Conservation (phyloP, 805 yeast species). For the Nakazawaea wickerhamii region DNA sequence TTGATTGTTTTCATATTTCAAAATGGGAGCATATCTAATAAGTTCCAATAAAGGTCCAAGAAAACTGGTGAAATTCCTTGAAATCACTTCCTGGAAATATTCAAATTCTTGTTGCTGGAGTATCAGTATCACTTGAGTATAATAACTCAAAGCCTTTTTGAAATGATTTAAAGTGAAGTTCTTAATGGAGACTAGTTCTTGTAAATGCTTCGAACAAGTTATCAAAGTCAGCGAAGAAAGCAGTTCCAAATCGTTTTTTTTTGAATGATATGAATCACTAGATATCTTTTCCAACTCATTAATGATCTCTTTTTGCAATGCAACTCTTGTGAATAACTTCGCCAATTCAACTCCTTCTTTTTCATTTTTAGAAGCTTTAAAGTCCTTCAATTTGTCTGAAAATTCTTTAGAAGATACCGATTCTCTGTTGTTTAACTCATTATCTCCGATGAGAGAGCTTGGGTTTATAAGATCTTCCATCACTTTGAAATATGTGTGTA, state of each 20-base stretch:
- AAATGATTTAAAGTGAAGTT: conserved; percentile 2
- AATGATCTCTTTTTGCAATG: not conserved
- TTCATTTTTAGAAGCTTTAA: not conserved
- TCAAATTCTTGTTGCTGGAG: conserved; percentile 16
- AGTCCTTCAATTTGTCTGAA: not conserved
- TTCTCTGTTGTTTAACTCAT: not conserved
- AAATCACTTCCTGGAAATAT: conserved; percentile 20
- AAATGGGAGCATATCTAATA: conserved; percentile 14
- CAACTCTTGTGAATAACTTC: not conserved
- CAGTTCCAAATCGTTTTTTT: not conserved
- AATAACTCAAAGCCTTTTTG: not conserved
- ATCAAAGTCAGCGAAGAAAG: not conserved
- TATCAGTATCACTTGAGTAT: not conserved
- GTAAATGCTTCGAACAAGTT: not conserved
- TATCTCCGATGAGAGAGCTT: too few relatives aligned
- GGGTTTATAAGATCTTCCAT: too few relatives aligned
- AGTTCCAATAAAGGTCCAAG: conserved; percentile 18
- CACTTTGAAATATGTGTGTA: too few relatives aligned
- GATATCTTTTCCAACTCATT: not conserved
- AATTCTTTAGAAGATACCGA: not conserved
- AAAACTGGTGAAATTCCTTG: conserved; percentile 18
- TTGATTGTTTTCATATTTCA: conserved; percentile 16
- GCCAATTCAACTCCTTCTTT: not conserved
- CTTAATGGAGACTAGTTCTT: not conserved
- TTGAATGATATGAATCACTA: not conserved